A percentile compares a stretch with the other conserved stretches of the same genome.
phyloP scores from a whole-genome alignment of 106 monocot genomes.

The Vanilla planifolia region DNA sequence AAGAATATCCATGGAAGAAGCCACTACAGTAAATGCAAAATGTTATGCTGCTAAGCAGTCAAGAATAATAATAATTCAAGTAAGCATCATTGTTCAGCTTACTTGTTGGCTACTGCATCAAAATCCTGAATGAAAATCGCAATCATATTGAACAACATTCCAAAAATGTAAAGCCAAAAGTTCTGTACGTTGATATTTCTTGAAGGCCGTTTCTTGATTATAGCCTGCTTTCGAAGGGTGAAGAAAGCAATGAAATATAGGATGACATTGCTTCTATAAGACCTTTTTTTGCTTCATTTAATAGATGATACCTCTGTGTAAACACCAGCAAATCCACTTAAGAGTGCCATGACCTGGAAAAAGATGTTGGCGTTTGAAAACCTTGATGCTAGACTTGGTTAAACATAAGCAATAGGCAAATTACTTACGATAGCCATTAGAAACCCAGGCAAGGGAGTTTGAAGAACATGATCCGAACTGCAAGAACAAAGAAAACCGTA shows the following conservation, averaged over 20 bases:
- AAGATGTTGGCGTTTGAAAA: background rate
- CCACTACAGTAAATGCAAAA: constrained; percentile 43
- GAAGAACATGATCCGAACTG: constrained; percentile 83
- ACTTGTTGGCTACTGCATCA: constrained; percentile 90
- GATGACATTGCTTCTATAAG: background rate
- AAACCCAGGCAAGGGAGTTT: constrained; percentile 85
- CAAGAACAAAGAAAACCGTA: constrained; percentile 17
- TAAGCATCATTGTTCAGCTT: constrained; percentile 17
- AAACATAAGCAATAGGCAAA: too few relatives aligned
- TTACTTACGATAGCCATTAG: constrained; percentile 84
- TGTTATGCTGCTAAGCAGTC: background rate
- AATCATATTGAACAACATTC: constrained; percentile 87
- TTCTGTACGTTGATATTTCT: constrained; percentile 99
- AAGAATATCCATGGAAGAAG: constrained; percentile 94
- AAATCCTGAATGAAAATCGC: constrained; percentile 86
- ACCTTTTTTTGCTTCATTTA: background rate
- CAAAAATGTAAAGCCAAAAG: constrained; percentile 95
- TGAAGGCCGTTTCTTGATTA: constrained; percentile 93
- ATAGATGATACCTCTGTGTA: constrained; percentile 75
- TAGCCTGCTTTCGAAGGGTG: constrained; percentile 46
- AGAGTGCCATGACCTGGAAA: constrained; percentile 89
- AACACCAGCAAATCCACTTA: constrained; percentile 97
- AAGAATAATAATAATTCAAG: background rate
- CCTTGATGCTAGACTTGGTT: too few relatives aligned
- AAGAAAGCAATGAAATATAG: background rate